Conservation (phyloP, 805 yeast genomes). For the Yamadazyma akitaensis region DNA sequence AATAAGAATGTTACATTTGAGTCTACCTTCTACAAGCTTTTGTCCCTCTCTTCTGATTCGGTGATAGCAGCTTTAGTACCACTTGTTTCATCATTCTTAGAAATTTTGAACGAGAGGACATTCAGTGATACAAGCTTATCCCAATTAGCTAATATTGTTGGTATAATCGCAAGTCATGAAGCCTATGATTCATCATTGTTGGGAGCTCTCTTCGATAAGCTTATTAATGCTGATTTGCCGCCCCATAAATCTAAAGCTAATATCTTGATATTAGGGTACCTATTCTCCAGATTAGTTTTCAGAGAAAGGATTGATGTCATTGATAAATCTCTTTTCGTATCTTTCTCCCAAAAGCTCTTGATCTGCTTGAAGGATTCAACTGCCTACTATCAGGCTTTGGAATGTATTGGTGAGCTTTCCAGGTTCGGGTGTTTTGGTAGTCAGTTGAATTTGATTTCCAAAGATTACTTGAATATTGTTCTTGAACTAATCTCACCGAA, state of each 20-base stretch:
- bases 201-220: conserved; percentile 5
- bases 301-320: conserved; percentile 24
- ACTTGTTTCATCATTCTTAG: conserved; percentile 20
- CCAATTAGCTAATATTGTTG: conserved; percentile 44
- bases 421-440: conserved; percentile 48
- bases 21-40: conserved; percentile 28
- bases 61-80: conserved; percentile 21
- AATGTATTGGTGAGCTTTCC: conserved; percentile 41
- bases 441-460: conserved; percentile 2
- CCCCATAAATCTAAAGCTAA: conserved; percentile 17
- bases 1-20: conserved; percentile 31
- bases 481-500: conserved; percentile 30
- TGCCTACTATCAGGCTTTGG: conserved; percentile 28
- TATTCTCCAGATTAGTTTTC: conserved; percentile 45
- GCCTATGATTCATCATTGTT: conserved; percentile 11
- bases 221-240: conserved; percentile 9
- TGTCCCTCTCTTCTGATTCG: conserved; percentile 29
- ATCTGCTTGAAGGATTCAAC: conserved; percentile 17
- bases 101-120: conserved; percentile 19
- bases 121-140: conserved; percentile 20
- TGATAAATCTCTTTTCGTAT: conserved; percentile 8
- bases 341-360: conserved; percentile 14
- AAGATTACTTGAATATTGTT: conserved; percentile 10
- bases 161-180: conserved; percentile 48
- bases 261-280: conserved; percentile 38